A percentile compares a stretch with the other conserved stretches of the same genome.
phyloP scores from a whole-genome alignment of 1,139 yeast genomes.

The Debaryomycetaceae sp. region DNA sequence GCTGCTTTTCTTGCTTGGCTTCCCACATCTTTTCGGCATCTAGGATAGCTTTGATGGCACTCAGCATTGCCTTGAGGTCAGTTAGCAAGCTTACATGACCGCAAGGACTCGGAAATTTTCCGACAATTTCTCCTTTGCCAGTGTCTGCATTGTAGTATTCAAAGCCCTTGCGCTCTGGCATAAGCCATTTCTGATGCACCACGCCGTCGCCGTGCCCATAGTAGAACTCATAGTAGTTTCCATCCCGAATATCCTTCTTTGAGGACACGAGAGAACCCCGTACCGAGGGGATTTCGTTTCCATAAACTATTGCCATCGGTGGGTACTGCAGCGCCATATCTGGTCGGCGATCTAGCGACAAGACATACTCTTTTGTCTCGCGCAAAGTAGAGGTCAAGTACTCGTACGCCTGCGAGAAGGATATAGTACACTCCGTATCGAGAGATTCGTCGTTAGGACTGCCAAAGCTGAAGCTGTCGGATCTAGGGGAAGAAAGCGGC shows the following conservation, averaged over 20 bases:
- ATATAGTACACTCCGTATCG: constrained; percentile 9
- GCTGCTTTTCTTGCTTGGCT: constrained; percentile 2
- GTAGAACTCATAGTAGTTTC: constrained; percentile 63
- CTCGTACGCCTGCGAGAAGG: constrained; percentile 53
- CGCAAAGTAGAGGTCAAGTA: constrained; percentile 54
- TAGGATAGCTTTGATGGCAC: constrained; percentile 51
- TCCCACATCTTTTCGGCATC: constrained; percentile 40
- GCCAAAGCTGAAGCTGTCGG: neutral
- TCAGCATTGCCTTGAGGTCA: constrained; percentile 62
- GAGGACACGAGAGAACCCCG: constrained; percentile 62
- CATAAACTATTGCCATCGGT: constrained; percentile 73
- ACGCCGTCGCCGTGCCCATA: constrained; percentile 95
- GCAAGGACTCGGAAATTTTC: constrained; percentile 49
- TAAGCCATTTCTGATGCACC: constrained; percentile 67
- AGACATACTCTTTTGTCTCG: constrained; percentile 47
- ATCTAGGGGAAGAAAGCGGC: too few species aligned
- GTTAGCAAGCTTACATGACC: constrained; percentile 79
- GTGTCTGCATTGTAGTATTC: constrained; percentile 21
- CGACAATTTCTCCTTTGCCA: constrained; percentile 43
- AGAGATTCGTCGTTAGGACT: constrained; percentile 4
- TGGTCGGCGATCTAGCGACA: constrained; percentile 45
- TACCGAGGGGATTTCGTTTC: constrained; percentile 74
- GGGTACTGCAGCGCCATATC: constrained; percentile 47
- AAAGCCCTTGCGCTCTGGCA: constrained; percentile 70
- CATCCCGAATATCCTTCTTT: constrained; percentile 52